Conservation (phyloP, 805 yeast genomes). For the Torulaspora gathmanii region DNA sequence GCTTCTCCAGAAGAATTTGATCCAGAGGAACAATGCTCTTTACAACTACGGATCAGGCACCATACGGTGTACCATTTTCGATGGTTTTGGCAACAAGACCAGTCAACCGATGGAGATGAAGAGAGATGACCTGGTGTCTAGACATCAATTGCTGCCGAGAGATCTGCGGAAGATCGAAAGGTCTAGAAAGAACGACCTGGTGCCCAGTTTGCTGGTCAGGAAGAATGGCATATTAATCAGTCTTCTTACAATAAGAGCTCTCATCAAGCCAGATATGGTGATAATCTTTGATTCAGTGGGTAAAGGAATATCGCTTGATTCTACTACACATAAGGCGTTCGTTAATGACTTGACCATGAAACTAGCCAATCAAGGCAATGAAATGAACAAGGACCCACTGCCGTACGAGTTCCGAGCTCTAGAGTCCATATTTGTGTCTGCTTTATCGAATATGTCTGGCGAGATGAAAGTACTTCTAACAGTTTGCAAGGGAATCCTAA, state of each 20-base stretch:
- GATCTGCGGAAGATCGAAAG: constrained; percentile 87
- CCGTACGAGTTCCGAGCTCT: constrained; percentile 90
- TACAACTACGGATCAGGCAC: constrained; percentile 34
- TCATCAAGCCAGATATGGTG: constrained; percentile 68
- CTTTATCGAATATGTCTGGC: constrained; percentile 68
- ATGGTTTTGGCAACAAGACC: constrained; percentile 59
- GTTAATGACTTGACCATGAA: constrained; percentile 23
- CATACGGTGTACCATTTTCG: constrained; percentile 80
- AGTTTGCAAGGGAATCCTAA: constrained; percentile 65
- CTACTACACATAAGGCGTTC: constrained; percentile 28
- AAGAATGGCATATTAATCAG: constrained; percentile 69
- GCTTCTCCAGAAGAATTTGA: constrained; percentile 38
- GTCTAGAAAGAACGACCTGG: constrained; percentile 53
- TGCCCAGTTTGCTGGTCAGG: constrained; percentile 77
- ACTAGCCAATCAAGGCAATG: constrained; percentile 23
- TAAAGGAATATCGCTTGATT: constrained; percentile 25
- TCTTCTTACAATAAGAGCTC: constrained; percentile 72
- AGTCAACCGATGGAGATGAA: constrained; percentile 71
- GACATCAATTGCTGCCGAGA: constrained; percentile 79
- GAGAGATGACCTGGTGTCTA: constrained; percentile 62
- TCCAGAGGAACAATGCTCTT: constrained; percentile 36
- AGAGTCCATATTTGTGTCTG: constrained; percentile 80
- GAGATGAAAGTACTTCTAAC: constrained; percentile 84
- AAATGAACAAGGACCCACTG: constrained; percentile 36
- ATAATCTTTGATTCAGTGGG: constrained; percentile 60